Conservation (phyloP, 2,329 filamentous ascomycete genomes). For the Sporothrix phasma region DNA sequence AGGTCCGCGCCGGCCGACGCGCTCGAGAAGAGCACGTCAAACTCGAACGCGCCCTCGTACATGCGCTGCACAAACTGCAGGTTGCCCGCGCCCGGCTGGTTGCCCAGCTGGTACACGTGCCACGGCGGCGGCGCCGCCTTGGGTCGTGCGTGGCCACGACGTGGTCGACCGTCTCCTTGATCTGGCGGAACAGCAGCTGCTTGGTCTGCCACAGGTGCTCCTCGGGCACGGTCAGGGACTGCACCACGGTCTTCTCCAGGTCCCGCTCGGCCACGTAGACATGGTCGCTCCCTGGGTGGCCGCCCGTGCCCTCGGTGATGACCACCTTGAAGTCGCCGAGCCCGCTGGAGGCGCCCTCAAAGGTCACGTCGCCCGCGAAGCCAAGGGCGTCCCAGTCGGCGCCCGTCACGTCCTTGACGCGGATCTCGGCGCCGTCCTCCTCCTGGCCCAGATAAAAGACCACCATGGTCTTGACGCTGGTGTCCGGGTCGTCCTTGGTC, state of each 20-base stretch:
- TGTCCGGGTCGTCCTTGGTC: constrained; percentile 47
- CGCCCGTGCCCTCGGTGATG: constrained; percentile 58
- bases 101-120: constrained; percentile 70
- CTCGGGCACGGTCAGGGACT: constrained; percentile 55
- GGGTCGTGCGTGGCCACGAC: constrained; percentile 38
- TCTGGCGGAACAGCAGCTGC: constrained; percentile 43
- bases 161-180: constrained; percentile 41
- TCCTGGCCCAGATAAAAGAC: constrained; percentile 79
- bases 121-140: constrained; percentile 70
- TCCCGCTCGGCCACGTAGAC: constrained; percentile 58
- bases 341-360: constrained; percentile 59
- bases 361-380: constrained; percentile 50
- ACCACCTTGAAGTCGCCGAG: constrained; percentile 73
- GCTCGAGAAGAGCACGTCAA: constrained; percentile 85
- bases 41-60: constrained; percentile 83
- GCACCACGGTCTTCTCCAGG: constrained; percentile 64
- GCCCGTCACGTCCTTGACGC: constrained; percentile 49
- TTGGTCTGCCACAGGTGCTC: constrained; percentile 79
- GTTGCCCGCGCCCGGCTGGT: constrained; percentile 63
- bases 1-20: constrained; percentile 50
- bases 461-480: constrained; percentile 61
- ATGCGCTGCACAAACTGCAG: constrained; percentile 83
- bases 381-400: constrained; percentile 30
- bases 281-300: constrained; percentile 58
- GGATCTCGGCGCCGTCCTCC: constrained; percentile 48